Evolutionary conservation across 192 early-diverging fungal genomes (phyloP), one percentile per base, ranked within the genome.

Genomic region (Linnemannia hyalina): DNA sequence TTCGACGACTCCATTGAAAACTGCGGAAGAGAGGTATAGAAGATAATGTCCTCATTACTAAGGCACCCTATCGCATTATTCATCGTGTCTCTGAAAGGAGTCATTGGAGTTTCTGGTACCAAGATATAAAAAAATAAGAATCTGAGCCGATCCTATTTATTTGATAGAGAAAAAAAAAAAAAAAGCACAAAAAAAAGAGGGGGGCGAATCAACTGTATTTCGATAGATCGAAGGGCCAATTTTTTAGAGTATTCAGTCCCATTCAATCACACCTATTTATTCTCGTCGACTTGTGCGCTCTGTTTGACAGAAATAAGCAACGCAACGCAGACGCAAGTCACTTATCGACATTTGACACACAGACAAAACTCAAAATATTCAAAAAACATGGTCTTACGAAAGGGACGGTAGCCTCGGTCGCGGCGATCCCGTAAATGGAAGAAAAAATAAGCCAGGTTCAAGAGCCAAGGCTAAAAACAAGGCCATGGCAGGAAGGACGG

Each of bases 161-260:
- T 73, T 65, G 7, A 11, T 23, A 10, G 5, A 38, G 6, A 7
- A 38, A 70, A n/a, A n/a, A n/a, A 10, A 44, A 72, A 74, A 52
- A n/a, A 73, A n/a, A 47, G 49, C 10, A 3, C n/a, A 57, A 35
- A 55, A 75, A 55, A 57, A 36, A 13, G n/a, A n/a, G 32, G 73
- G 47, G 73, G 47, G 49, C 18, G 36, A 55, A 35, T 32, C 26
- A 75, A 75, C 32, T 5, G 52, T 75, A 75, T 75, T 75, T 75
- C 73, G 73, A 52, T 35, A 26, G 36, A 52, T 54, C 16, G 22
- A 54, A 55, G 20, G 47, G 35, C 47, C 44, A 26, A 49, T 55
- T 4, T 55, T 13, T 42, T 36, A 32, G 29, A 75, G 49, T 75
- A 75, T 47, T 54, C 73, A 75, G 10, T 75, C 36, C 47, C 40